phyloP scores from a whole-genome alignment of 441 rosid genomes.

The Isatis lusitanica region DNA sequence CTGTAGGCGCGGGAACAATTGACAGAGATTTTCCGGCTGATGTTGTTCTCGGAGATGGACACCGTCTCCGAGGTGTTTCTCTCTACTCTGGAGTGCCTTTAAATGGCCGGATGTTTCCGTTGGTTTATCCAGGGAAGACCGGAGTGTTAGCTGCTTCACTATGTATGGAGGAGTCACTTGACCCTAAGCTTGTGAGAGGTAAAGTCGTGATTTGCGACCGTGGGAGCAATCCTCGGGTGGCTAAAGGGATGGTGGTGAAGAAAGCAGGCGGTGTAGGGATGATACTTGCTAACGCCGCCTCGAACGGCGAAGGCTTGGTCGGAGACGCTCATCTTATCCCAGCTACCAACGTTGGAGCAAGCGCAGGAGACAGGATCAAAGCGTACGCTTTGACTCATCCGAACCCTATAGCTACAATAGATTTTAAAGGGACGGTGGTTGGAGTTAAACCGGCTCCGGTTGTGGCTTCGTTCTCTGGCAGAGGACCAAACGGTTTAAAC shows the following conservation, averaged over 20 bases:
- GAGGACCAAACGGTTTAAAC: slow-evolving; percentile 20
- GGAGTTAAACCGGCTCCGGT: slow-evolving; percentile 20
- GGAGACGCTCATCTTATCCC: slow-evolving; percentile 3
- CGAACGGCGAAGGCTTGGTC: slow-evolving; percentile 15
- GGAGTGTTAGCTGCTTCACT: slow-evolving; percentile 4
- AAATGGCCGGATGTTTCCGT: not conserved
- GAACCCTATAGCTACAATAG: not conserved
- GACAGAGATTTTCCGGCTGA: slow-evolving; percentile 4
- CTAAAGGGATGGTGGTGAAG: slow-evolving; percentile 2
- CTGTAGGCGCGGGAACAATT: slow-evolving; percentile 5
- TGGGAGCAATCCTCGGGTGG: slow-evolving; percentile 3
- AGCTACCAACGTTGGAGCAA: not conserved
- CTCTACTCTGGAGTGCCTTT: not conserved
- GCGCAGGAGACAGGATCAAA: not conserved
- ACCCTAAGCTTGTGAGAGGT: slow-evolving; percentile 1
- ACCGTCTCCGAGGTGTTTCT: not conserved
- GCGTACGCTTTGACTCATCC: slow-evolving; percentile 5
- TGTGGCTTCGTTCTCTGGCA: slow-evolving; percentile 8
- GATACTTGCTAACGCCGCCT: slow-evolving; percentile 4
- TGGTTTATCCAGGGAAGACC: not conserved
- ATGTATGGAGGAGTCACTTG: slow-evolving; percentile 18
- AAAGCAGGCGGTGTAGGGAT: slow-evolving; percentile 1
- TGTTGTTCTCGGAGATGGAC: slow-evolving; percentile 2
- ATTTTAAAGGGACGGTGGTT: not conserved
- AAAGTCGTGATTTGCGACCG: slow-evolving; percentile 1